Base-by-base conservation (phyloP, 2,329 filamentous ascomycete species). In the Penicillium griseofulvum region DNA sequence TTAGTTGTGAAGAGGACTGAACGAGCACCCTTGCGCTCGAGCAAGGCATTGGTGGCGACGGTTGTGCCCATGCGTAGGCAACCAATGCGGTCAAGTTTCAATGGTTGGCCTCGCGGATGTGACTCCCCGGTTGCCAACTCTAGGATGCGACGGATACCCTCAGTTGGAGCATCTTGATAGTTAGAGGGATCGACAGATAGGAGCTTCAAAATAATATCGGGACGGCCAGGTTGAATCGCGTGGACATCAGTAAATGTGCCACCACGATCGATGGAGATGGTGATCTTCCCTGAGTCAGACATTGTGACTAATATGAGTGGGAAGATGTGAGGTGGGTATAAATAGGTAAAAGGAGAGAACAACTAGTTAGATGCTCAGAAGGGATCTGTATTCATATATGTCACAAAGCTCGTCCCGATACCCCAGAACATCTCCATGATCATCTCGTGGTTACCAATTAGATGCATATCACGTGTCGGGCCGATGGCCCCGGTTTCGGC, bases 31-130 rank as follows among this genome's bases (percentile, higher is more conserved):
- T 96, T 96, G 60, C 92, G 81, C 74, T 97, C 92, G 2, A 97
- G 80, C 56, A 96, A 75, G 0, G 92, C 91, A 72, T 96, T 96
- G 0, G 91, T 96, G 5, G 91, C 91, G 12, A 96, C 91, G 0
- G 91, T 96, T 3, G 92, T 96, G 49, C 92, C 91, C 92, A 96
- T 96, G 49, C 91, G 87, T 67, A 96, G 93, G 33, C 67, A 70
- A 22, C 70, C 69, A 47, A 74, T 73, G 14, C 63, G 66, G 37
- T 68, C 67, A n/a, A 74, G 64, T 56, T 71, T 68, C 48, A 74
- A 49, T 17, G 68, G 71, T 38, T 67, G 52, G 12, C 71, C 71
- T 17, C 74, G 65, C 0, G 73, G 73, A 53, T 71, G 65, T 28
- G 69, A 38, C 43, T 71, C 59, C 14, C 71, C 71, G 0, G 72